Base-by-base conservation (phyloP, 2,329 filamentous ascomycete genomes). In the Colletotrichum sp. region DNA sequence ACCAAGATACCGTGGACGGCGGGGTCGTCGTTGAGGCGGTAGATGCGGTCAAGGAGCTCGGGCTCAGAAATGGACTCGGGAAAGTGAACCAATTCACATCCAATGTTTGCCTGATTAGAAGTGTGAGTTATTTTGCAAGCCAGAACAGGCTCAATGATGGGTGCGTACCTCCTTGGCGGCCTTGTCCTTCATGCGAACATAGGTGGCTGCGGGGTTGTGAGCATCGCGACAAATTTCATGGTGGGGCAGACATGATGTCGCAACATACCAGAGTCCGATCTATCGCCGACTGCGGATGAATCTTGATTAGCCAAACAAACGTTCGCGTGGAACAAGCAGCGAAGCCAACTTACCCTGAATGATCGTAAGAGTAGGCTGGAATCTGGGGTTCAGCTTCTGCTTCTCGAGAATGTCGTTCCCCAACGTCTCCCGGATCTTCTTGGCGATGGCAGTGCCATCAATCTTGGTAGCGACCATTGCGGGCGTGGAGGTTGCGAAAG, bases 181-280 rank as follows among this genome's bases (percentile, higher is more conserved):
- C 91, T 98, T 99, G 82, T 98, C 88, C 89, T 99, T 99, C 97
- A 99, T 99, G 87, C 96, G 96, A 86, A 99, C 96, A 94, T 99
- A 99, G 68, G 96, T 98, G 82, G 93, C 94, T 96, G 82, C 73
- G 76, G 78, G 73, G 74, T 75, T 78, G 80, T 84, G 80, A 85
- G 82, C 84, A 81, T 82, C 80, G 74, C 76, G 79, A 70, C 39
- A 77, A 72, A 77, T 68, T 74, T 77, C 13, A 67, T 74, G 77
- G 66, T 27, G 63, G 76, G 78, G 74, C 77, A 75, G 77, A 55
- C 48, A 55, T 27, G 22, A 52, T 57, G 77, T 39, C 74, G 78
- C 77, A 77, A 83, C 93, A 83, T 90, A 98, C 95, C 94, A 48
- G 96, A 98, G 87, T 99, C 97, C 79, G 95, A 95, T 81, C 97